Percentiles rank a stretch among this genome's conserved stretches.
Evolutionary conservation across 495 filamentous ascomycete genomes (phyloP).

Genomic region (Annulohypoxylon maeteangense): DNA sequence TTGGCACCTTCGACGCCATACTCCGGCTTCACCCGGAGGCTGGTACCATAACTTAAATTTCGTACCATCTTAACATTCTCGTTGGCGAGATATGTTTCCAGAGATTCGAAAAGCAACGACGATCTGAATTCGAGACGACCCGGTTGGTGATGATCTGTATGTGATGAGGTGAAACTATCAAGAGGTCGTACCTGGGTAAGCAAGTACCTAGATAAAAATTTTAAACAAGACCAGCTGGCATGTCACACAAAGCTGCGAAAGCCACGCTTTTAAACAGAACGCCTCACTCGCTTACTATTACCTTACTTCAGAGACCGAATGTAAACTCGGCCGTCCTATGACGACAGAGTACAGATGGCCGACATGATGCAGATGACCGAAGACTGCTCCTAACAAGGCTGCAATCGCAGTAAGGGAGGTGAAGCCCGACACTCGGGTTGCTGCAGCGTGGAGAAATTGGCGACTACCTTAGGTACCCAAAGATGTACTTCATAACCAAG

Average conservation of each 20-base stretch:
- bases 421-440: conserved; percentile 33
- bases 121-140: conserved; percentile 8
- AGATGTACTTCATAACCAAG: background rate
- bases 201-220: background rate
- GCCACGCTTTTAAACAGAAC: background rate
- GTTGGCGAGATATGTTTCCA: background rate
- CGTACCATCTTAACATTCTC: conserved; percentile 9
- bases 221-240: background rate
- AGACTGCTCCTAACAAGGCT: conserved; percentile 7
- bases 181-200: background rate
- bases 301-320: background rate
- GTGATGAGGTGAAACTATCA: background rate
- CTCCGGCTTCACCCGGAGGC: conserved; percentile 23
- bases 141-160: background rate
- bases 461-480: conserved; percentile 11
- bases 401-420: conserved; percentile 12
- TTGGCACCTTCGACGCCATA: conserved; percentile 3
- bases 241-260: conserved; percentile 5
- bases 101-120: conserved; percentile 7
- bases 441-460: conserved; percentile 32
- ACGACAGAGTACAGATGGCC: conserved; percentile 4
- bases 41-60: conserved; percentile 31
- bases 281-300: background rate
- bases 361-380: conserved; percentile 25
- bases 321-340: conserved; percentile 3